Percentiles rank a stretch among this genome's conserved stretches.
These are phyloP conservation scores for Syzygium aqueum DNA, from an alignment of 345 rosid genomes.

Conservation along the genomic window DNA sequence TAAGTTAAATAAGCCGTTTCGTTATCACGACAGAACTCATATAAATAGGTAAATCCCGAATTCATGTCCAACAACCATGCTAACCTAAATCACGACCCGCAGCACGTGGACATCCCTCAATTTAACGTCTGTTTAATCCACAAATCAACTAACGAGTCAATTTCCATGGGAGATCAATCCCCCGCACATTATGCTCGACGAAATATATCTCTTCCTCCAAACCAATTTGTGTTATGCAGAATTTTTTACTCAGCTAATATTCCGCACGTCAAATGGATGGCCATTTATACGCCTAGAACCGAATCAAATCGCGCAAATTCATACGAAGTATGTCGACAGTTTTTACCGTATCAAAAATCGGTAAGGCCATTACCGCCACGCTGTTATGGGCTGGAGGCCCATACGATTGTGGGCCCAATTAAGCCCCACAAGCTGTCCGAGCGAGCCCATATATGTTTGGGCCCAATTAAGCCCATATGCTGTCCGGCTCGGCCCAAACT, in stretches of 20 bases:
- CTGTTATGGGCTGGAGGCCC: neutral
- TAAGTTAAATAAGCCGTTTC: neutral
- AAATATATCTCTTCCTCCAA: no score
- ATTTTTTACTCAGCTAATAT: neutral
- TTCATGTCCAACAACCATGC: neutral
- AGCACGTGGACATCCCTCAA: neutral
- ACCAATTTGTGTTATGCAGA: no score
- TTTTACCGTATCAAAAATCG: neutral
- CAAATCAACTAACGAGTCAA: no score
- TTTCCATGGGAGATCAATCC: neutral
- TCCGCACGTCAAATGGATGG: no score
- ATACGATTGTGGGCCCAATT: rapidly evolving
- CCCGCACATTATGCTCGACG: neutral
- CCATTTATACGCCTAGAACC: neutral
- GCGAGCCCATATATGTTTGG: neutral
- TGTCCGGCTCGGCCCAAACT: neutral
- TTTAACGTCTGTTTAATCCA: neutral
- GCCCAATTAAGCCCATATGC: neutral
- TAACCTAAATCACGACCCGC: neutral
- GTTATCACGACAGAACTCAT: neutral
- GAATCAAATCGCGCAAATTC: neutral
- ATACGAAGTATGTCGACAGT: neutral
- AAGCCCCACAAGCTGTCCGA: neutral
- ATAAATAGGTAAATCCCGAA: neutral
- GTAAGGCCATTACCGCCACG: neutral